phyloP scores from a whole-genome alignment of 495 filamentous ascomycete species.

The Talaromyces trachyspermus region DNA sequence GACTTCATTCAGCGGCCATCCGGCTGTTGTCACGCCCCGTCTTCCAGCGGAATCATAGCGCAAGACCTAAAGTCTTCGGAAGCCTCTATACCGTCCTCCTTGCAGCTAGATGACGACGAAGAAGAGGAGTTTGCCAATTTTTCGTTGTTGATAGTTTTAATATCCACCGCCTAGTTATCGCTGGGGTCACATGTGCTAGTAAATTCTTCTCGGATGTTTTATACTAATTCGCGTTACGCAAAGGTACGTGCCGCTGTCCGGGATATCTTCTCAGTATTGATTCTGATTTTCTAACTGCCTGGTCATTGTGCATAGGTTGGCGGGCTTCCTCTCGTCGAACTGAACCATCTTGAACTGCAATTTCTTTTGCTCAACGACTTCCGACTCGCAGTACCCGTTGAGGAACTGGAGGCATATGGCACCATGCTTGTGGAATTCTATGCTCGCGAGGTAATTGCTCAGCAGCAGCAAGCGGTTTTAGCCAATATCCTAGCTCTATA shows the following conservation, averaged over 20 bases:
- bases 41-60: slow-evolving; percentile 24
- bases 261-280: too few relatives aligned
- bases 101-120: slow-evolving; percentile 29
- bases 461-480: slow-evolving; percentile 38
- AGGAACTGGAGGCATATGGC: slow-evolving; percentile 94
- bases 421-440: slow-evolving; percentile 99
- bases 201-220: slow-evolving; percentile 99
- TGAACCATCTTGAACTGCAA: slow-evolving; percentile 95
- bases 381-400: slow-evolving; percentile 84
- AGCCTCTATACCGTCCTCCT: slow-evolving; percentile 20
- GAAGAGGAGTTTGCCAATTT: slow-evolving; percentile 64
- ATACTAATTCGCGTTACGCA: slow-evolving; percentile 97
- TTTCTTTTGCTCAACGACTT: slow-evolving; percentile 97
- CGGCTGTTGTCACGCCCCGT: slow-evolving; percentile 32
- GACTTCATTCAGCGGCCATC: background rate
- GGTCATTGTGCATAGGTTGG: slow-evolving; percentile 61
- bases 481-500: background rate
- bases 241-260: slow-evolving; percentile 77
- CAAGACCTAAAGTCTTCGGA: slow-evolving; percentile 26
- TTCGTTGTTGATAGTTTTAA: slow-evolving; percentile 99
- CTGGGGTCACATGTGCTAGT: slow-evolving; percentile 95
- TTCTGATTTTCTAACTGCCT: background rate
- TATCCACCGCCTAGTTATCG: slow-evolving; percentile 95
- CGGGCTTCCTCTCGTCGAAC: slow-evolving; percentile 87
- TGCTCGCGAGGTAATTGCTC: slow-evolving; percentile 78